Evolutionary conservation across 2,329 filamentous ascomycete species (phyloP).

Genomic region (Dichotomopilus funicola): DNA sequence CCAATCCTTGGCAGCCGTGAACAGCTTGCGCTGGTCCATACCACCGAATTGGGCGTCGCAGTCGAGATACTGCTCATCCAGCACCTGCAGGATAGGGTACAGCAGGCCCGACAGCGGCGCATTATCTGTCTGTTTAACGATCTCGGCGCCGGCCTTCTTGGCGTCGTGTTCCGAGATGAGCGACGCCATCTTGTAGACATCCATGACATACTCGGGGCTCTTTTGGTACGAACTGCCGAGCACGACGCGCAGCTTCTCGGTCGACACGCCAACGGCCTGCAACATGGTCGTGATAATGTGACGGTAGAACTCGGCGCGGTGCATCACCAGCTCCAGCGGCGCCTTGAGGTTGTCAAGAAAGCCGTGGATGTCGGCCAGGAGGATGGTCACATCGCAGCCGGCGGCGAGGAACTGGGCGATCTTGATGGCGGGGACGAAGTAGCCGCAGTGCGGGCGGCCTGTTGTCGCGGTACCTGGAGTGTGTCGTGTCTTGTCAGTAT

Average conservation of each 20-base stretch:
- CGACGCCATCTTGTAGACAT: slow-evolving; percentile 69
- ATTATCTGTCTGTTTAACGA: slow-evolving; percentile 86
- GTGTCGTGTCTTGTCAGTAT: neutral
- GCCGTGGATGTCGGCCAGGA: slow-evolving; percentile 67
- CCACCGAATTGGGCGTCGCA: slow-evolving; percentile 87
- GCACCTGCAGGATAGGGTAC: slow-evolving; percentile 81
- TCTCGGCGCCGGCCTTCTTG: slow-evolving; percentile 84
- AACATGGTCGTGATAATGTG: slow-evolving; percentile 68
- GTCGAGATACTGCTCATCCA: slow-evolving; percentile 84
- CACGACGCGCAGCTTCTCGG: slow-evolving; percentile 75
- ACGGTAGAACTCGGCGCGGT: slow-evolving; percentile 78
- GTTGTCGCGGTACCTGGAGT: slow-evolving; percentile 70
- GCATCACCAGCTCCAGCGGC: slow-evolving; percentile 77
- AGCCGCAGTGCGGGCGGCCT: slow-evolving; percentile 81
- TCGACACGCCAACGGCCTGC: slow-evolving; percentile 69
- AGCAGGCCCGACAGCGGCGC: slow-evolving; percentile 67
- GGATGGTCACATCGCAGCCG: slow-evolving; percentile 73
- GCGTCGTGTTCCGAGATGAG: slow-evolving; percentile 72
- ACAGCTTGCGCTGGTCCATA: slow-evolving; percentile 83
- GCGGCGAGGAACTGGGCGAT: slow-evolving; percentile 81
- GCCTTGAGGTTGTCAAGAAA: slow-evolving; percentile 82
- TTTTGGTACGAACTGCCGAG: slow-evolving; percentile 79
- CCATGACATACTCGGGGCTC: slow-evolving; percentile 70
- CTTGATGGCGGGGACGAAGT: slow-evolving; percentile 84
- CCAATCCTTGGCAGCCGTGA: slow-evolving; percentile 76